Percentiles rank a stretch among this genome's conserved stretches.
These are phyloP conservation scores for Pseudodiploospora longispora DNA, from an alignment of 2,329 filamentous ascomycete species.

Conservation along the genomic window DNA sequence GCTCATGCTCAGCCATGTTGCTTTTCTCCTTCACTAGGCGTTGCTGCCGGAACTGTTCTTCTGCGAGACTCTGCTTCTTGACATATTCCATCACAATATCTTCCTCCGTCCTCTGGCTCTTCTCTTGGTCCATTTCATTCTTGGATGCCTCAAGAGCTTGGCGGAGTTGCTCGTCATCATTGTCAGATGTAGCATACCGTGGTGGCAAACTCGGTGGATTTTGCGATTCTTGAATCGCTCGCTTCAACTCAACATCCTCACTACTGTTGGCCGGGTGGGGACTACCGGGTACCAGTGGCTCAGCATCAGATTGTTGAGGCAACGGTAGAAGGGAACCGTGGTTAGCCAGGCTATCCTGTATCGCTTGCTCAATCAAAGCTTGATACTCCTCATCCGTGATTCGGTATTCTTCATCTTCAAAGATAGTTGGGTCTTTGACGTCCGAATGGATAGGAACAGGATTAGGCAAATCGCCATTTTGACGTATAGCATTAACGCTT, in stretches of 20 bases:
- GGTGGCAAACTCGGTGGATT: slow-evolving; percentile 12
- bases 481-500: slow-evolving; percentile 51
- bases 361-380: slow-evolving; percentile 46
- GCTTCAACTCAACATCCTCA: slow-evolving; percentile 30
- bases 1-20: slow-evolving; percentile 15
- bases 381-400: slow-evolving; percentile 53
- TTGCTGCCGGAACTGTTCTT: slow-evolving; percentile 43
- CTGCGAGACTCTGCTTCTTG: slow-evolving; percentile 66
- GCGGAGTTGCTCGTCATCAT: slow-evolving; percentile 37
- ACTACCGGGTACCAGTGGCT: slow-evolving; percentile 26
- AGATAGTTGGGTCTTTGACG: slow-evolving; percentile 22
- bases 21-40: slow-evolving; percentile 27
- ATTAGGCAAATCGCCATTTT: slow-evolving; percentile 19
- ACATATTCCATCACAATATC: slow-evolving; percentile 69
- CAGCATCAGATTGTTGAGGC: slow-evolving; percentile 20
- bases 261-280: slow-evolving; percentile 20
- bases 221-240: slow-evolving; percentile 32
- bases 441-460: slow-evolving; percentile 11
- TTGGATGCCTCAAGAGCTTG: slow-evolving; percentile 38
- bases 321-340: slow-evolving; percentile 10
- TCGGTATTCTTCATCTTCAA: slow-evolving; percentile 33
- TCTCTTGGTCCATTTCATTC: slow-evolving; percentile 33
- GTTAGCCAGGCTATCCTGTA: slow-evolving; percentile 39
- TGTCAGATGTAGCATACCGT: slow-evolving; percentile 9
- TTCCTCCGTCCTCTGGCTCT: slow-evolving; percentile 51